Evolutionary conservation across 495 filamentous ascomycete genomes (phyloP), one percentile per base, ranked within the genome.

Genomic region (Aspergillus mulundensis): DNA sequence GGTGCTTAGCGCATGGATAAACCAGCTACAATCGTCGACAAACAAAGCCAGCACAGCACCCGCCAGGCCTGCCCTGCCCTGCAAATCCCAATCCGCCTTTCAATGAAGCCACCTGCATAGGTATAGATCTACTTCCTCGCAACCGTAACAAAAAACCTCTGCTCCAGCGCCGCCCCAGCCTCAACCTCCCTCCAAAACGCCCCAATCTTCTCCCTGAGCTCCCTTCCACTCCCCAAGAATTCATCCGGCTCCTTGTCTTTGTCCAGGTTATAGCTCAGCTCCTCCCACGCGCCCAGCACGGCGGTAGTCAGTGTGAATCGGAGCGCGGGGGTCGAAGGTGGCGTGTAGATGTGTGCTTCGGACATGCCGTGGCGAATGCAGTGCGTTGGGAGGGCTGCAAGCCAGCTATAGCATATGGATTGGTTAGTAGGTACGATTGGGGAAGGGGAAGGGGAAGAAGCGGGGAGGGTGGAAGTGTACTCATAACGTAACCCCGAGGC

Each of bases 61-160:
- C n/a, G n/a, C n/a, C n/a, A n/a, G n/a, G n/a, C n/a, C n/a, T n/a
- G n/a, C n/a, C n/a, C n/a, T n/a, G n/a, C n/a, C n/a, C n/a, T n/a
- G n/a, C n/a, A n/a, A n/a, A n/a, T n/a, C n/a, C n/a, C n/a, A n/a
- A n/a, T n/a, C n/a, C n/a, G n/a, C n/a, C n/a, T n/a, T n/a, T n/a
- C n/a, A n/a, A n/a, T n/a, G n/a, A n/a, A n/a, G n/a, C n/a, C n/a
- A n/a, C n/a, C n/a, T n/a, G n/a, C n/a, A n/a, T n/a, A n/a, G n/a
- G n/a, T n/a, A n/a, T n/a, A n/a, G n/a, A n/a, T n/a, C n/a, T n/a
- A 47, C 44, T 47, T 47, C 44, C 44, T 47, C 44, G 44, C 44
- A 47, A 47, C 24, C 24, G 44, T 47, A 47, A 47, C 44, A 47
- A 28, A 47, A 47, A 28, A 47, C 7, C 6, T 12, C 23, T 28